These are phyloP conservation scores for Ploettnerulaceae sp. DNA, from an alignment of 2,329 filamentous ascomycete genomes.

Conservation along the genomic window DNA sequence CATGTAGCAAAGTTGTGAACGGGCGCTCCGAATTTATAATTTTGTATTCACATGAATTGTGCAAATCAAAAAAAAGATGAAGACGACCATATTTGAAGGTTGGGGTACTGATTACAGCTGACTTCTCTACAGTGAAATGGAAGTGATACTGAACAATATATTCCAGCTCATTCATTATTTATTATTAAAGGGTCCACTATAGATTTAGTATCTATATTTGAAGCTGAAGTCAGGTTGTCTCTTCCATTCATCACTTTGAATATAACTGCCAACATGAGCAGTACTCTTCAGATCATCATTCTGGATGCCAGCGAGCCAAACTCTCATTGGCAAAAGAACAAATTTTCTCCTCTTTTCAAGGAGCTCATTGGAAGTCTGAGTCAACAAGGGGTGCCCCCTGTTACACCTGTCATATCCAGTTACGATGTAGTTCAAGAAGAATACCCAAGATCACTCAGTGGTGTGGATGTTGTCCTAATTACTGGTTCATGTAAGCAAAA, in stretches of 20 bases:
- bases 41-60: neutral
- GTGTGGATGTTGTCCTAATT: neutral
- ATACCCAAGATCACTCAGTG: neutral
- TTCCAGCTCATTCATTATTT: neutral
- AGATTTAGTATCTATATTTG: neutral
- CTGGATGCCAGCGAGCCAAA: neutral
- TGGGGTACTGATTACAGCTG: neutral
- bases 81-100: neutral
- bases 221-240: neutral
- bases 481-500: neutral
- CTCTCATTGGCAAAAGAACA: neutral
- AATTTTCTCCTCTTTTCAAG: neutral
- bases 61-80: neutral
- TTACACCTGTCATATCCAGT: constrained; percentile 1
- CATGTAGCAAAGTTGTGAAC: neutral
- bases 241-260: neutral
- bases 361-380: neutral
- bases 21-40: neutral
- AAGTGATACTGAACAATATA: neutral
- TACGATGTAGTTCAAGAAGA: constrained; percentile 1
- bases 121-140: neutral
- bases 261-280: neutral
- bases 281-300: neutral
- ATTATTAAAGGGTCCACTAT: too few species aligned
- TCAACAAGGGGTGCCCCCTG: neutral